These are phyloP conservation scores for Conringia planisiliqua DNA, from an alignment of 345 rosid species.

Conservation along the genomic window DNA sequence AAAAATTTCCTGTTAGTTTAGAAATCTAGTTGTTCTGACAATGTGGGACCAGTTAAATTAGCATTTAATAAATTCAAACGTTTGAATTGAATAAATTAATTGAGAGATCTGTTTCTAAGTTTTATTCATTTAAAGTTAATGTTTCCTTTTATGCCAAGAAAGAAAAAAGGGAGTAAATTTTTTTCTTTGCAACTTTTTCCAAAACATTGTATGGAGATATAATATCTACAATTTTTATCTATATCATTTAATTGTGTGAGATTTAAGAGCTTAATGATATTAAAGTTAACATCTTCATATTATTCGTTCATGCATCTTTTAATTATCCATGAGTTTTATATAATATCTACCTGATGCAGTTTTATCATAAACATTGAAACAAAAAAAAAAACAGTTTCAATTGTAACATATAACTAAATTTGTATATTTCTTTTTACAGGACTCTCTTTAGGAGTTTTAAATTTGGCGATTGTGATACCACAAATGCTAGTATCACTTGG, in stretches of 20 bases:
- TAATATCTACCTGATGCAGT: neutral
- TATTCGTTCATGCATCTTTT: neutral
- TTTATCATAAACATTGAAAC: neutral
- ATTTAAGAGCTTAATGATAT: neutral
- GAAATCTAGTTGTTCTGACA: neutral
- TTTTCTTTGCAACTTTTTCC: neutral
- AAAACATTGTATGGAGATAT: neutral
- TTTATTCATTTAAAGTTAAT: neutral
- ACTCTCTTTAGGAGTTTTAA: conserved; percentile 79
- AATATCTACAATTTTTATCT: neutral
- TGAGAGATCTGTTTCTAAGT: conserved; percentile 6
- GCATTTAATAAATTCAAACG: conserved; percentile 3
- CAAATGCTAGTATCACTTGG: conserved; percentile 39
- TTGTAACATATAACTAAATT: neutral
- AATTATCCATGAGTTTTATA: neutral
- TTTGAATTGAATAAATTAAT: conserved; percentile 1
- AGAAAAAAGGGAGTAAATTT: neutral
- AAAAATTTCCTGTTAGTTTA: neutral
- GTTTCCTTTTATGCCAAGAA: neutral
- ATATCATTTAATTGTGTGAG: neutral
- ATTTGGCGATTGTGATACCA: conserved; percentile 74
- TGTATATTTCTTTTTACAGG: conserved; percentile 34
- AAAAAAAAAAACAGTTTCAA: neutral
- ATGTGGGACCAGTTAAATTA: neutral
- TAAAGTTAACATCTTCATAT: neutral